Evolutionary conservation across 1,284 basidiomycete genomes (phyloP), one percentile per base, ranked within the genome.

Genomic region (Puccinia triticina): DNA sequence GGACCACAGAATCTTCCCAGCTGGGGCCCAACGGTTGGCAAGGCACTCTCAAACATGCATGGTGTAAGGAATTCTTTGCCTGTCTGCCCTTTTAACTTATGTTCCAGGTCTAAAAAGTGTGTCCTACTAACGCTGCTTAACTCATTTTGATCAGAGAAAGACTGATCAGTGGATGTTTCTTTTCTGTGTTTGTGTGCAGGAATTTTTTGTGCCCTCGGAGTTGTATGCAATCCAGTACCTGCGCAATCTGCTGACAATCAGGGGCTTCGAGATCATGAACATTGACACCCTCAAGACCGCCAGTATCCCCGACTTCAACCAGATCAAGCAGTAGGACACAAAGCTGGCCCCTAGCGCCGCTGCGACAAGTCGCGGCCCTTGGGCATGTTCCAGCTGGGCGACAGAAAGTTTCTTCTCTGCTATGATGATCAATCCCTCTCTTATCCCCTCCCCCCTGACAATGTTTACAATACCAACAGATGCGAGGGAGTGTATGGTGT

Each of bases 341-440:
- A 90, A 91, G 10, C 88, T 93, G 1, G 90, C 91, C 73, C 98
- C 53, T 90, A 92, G 37, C 93, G 93, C 86, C 91, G 94, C 16
- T 94, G 93, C 85, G 94, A 96, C 85, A 86, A 90, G 89, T 83
- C 88, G 85, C 91, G 92, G 83, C 94, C 96, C 0, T 90, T 98
- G 86, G 95, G 94, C 14, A 96, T 98, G 92, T 98, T 95, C 90
- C 90, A 95, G 69, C 83, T 86, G 59, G 91, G 92, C 1, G 86
- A 87, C 82, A 92, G 93, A 83, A 94, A 96, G 87, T 98, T 98
- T 88, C 87, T 99, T 74, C 90, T 98, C 40, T 96, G 94, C 87
- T 98, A 96, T 86, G 92, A 95, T 86, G 93, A 71, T 81, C 5
- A 37, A 55, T 72, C 64, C 21, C 7, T 4, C 10, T 66, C 8